These are phyloP conservation scores for Pulveroboletus frians DNA, from an alignment of 768 basidiomycete species.

Conservation along the genomic window DNA sequence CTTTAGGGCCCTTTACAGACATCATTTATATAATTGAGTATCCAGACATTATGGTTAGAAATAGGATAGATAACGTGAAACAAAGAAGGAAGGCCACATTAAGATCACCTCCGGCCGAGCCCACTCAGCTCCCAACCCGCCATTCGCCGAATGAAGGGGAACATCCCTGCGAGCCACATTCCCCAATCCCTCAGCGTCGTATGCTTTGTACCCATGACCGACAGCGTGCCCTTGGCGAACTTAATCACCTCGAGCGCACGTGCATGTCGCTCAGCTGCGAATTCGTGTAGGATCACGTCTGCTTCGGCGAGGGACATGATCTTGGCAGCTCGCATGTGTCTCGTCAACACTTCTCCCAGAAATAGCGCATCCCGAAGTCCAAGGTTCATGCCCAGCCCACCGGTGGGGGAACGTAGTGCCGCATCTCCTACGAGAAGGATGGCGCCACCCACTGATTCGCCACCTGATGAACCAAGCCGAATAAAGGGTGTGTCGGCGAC, in stretches of 20 bases:
- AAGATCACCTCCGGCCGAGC: conserved; percentile 7
- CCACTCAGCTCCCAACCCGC: conserved; percentile 6
- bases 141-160: conserved; percentile 13
- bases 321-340: conserved; percentile 27
- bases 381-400: conserved; percentile 58
- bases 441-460: not conserved
- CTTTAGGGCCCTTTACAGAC: too few species aligned
- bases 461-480: conserved; percentile 4
- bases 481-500: conserved; percentile 38
- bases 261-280: conserved; percentile 32
- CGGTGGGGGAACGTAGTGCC: conserved; percentile 50
- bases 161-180: conserved; percentile 18
- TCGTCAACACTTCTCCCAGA: conserved; percentile 38
- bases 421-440: conserved; percentile 40
- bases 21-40: too few species aligned
- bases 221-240: too few species aligned
- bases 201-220: not conserved
- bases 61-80: too few species aligned
- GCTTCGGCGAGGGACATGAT: conserved; percentile 7
- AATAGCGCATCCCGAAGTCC: conserved; percentile 49
- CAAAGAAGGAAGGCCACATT: too few species aligned
- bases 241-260: conserved; percentile 29
- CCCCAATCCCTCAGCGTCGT: conserved; percentile 23
- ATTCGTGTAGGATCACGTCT: conserved; percentile 11
- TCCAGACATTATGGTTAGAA: too few species aligned